A percentile compares a stretch with the other conserved stretches of the same genome.
Evolutionary conservation across 306 rosid genomes (phyloP).

Genomic region (Cucurbita argyrosperma): DNA sequence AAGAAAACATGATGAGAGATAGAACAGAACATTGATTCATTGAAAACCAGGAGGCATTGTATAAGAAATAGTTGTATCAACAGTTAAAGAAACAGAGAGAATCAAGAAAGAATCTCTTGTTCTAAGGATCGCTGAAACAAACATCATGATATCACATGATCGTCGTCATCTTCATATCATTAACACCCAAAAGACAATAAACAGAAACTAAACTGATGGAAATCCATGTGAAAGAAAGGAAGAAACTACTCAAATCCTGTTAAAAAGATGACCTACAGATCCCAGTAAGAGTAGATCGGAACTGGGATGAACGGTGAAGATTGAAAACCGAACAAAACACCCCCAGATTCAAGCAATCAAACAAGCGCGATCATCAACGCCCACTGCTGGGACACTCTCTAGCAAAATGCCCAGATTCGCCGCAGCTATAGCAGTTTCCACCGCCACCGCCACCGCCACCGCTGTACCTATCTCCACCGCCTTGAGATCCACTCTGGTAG

Average conservation of each 20-base stretch:
- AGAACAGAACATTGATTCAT: neutral
- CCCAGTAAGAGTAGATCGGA: neutral
- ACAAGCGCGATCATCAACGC: conserved; percentile 20
- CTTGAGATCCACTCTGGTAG: conserved; percentile 14
- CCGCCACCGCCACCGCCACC: conserved; percentile 27
- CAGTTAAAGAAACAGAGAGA: conserved; percentile 1
- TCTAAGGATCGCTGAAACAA: neutral
- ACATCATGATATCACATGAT: neutral
- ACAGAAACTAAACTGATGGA: neutral
- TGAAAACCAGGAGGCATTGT: neutral
- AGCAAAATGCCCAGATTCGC: conserved; percentile 46
- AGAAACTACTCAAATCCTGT: neutral
- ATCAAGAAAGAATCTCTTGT: neutral
- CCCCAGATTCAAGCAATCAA: neutral
- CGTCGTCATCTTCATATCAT: neutral
- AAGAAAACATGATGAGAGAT: neutral
- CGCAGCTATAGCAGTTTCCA: conserved; percentile 35
- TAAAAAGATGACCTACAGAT: neutral
- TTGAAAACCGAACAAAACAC: neutral
- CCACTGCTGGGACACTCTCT: conserved; percentile 32
- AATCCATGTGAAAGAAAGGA: neutral
- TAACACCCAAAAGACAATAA: conserved; percentile 1
- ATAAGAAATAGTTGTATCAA: conserved; percentile 1
- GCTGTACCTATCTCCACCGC: conserved; percentile 7
- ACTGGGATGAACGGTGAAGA: neutral